Evolutionary conservation across 768 basidiomycete genomes (phyloP).

Genomic region (Daedaleopsis nitida): DNA sequence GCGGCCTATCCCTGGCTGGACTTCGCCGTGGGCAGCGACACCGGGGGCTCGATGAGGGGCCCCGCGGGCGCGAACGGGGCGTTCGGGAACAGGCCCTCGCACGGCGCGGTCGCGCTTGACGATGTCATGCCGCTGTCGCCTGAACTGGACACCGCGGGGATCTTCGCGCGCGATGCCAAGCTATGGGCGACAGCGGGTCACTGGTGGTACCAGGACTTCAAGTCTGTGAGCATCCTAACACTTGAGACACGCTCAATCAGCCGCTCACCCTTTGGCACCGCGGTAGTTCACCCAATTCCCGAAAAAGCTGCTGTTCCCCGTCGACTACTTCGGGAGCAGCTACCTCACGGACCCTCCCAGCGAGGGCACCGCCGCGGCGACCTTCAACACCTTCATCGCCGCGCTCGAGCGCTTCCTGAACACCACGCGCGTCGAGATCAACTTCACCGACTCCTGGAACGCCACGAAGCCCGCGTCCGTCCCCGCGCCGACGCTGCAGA

Average conservation of each 20-base stretch:
- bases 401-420: conserved; percentile 31
- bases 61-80: conserved; percentile 33
- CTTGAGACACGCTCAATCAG: neutral
- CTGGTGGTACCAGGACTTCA: conserved; percentile 34
- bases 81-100: conserved; percentile 32
- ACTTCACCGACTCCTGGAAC: conserved; percentile 26
- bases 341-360: conserved; percentile 26
- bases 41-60: conserved; percentile 34
- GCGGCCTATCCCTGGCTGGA: conserved; percentile 33
- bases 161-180: conserved; percentile 32
- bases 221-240: conserved; percentile 14
- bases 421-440: conserved; percentile 28
- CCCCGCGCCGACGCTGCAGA: conserved; percentile 23
- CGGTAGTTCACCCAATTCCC: conserved; percentile 28
- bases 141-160: conserved; percentile 30
- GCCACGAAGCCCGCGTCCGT: conserved; percentile 24
- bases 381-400: conserved; percentile 28
- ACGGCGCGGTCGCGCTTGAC: conserved; percentile 30
- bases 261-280: neutral
- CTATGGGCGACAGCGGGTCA: conserved; percentile 28
- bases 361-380: conserved; percentile 21
- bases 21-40: conserved; percentile 33
- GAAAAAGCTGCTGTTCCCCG: conserved; percentile 31
- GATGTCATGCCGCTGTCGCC: conserved; percentile 35
- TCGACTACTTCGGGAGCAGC: conserved; percentile 28